Evolutionary conservation across 192 early-diverging fungal genomes (phyloP), one percentile per base, ranked within the genome.

Genomic region (Podila clonocystis): DNA sequence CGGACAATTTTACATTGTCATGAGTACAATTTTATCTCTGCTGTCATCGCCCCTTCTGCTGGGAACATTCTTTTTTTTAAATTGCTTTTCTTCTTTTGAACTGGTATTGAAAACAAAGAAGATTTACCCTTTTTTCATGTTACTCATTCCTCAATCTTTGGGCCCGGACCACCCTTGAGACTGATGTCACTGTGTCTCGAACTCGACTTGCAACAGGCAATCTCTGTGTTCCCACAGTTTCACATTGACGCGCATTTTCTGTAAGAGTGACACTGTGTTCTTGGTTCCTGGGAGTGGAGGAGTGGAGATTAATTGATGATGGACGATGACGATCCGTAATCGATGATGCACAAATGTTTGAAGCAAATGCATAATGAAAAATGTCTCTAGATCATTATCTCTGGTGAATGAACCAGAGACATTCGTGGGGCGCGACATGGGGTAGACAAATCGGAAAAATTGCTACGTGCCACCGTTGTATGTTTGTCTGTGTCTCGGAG

Each of bases 121-220:
- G 3, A 36, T 36, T 4, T 36, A 11, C 34, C 7, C 34, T 0
- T 36, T 8, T 11, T n/a, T 52, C 50, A 52, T 0, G n/a, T 20
- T 52, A 22, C 24, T 22, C n/a, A 55, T 55, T 26, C 34, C 52
- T n/a, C 24, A 19, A 5, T 22, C n/a, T 15, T 55, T 26, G 52
- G 52, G 52, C 52, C 52, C 52, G 52, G 52, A 55, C 52, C 52
- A 55, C 52, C 52, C 52, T 55, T 55, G 52, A 24, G 52, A 24
- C 20, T 55, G 52, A 55, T 26, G 24, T 26, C 20, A 55, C n/a
- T 22, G 9, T 55, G n/a, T 55, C 52, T 24, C 26, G 52, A 55
- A 26, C 22, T 55, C 52, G 26, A 55, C 52, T 12, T 55, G 52
- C 22, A 52, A 24, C 3, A 55, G 52, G 12, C 52, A 1, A 24